phyloP scores from a whole-genome alignment of 148 eudicot genomes.

The Rhododendron kiyosumense region DNA sequence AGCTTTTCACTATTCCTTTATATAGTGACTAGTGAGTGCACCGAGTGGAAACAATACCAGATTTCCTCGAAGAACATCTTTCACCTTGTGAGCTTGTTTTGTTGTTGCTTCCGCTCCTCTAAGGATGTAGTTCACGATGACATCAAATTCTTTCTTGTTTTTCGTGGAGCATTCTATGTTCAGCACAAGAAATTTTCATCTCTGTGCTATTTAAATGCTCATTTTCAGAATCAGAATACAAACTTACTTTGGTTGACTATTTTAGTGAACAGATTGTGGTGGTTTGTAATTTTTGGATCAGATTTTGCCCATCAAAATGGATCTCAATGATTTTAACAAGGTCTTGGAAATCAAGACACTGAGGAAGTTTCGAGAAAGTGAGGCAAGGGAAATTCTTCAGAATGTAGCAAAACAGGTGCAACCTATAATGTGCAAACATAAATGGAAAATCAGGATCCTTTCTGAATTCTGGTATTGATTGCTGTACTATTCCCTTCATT shows the following conservation, averaged over 20 bases:
- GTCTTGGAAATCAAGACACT: slow-evolving; percentile 82
- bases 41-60: not conserved
- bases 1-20: not conserved
- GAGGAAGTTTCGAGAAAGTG: slow-evolving; percentile 53
- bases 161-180: not conserved
- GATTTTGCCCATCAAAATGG: slow-evolving; percentile 26
- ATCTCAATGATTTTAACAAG: slow-evolving; percentile 69
- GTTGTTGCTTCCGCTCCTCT: not conserved
- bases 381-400: slow-evolving; percentile 63
- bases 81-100: not conserved
- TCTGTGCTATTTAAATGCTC: not conserved
- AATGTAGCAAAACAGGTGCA: slow-evolving; percentile 70
- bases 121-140: not conserved
- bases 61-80: not conserved
- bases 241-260: not conserved
- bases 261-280: not conserved
- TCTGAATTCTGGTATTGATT: slow-evolving; percentile 72
- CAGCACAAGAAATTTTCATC: not conserved
- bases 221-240: not conserved
- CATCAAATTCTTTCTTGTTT: not conserved
- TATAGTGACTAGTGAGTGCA: not conserved
- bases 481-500: not conserved
- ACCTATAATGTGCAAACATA: slow-evolving; percentile 69
- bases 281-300: not conserved
- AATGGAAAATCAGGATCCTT: slow-evolving; percentile 73